These are phyloP conservation scores for Stephanocyclus meneghinianus DNA, from an alignment of 352 stramenopile genomes.

Conservation along the genomic window DNA sequence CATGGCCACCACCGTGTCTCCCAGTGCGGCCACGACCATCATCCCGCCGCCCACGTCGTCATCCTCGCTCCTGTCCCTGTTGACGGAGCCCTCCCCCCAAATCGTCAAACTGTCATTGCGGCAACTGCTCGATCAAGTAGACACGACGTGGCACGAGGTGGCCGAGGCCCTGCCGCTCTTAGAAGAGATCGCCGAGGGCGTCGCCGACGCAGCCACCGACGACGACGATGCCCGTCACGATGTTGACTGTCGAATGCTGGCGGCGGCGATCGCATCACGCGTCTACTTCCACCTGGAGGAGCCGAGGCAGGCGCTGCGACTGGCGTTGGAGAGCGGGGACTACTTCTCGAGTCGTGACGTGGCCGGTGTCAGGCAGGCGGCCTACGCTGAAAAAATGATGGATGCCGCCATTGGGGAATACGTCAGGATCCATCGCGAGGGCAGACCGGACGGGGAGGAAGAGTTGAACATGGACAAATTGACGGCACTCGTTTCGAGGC, in stretches of 20 bases:
- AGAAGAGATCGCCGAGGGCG: constrained; percentile 76
- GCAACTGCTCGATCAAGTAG: constrained; percentile 67
- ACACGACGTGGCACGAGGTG: constrained; percentile 79
- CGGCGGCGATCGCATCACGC: constrained; percentile 65
- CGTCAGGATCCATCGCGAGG: constrained; percentile 86
- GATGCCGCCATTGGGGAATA: constrained; percentile 97
- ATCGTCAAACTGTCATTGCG: constrained; percentile 60
- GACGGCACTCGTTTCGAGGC: constrained; percentile 92
- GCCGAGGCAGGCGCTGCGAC: constrained; percentile 86
- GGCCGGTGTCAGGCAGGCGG: constrained; percentile 60
- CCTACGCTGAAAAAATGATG: constrained; percentile 98
- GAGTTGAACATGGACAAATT: constrained; percentile 88
- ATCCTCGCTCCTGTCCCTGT: constrained; percentile 69
- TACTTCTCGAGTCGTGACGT: constrained; percentile 89
- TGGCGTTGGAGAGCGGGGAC: constrained; percentile 92
- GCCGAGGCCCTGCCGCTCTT: constrained; percentile 71
- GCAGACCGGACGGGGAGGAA: constrained; percentile 75
- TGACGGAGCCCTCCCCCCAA: constrained; percentile 62
- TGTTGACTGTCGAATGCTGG: constrained; percentile 49
- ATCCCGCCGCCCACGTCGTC: constrained; percentile 42
- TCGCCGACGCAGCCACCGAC: not conserved
- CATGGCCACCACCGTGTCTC: not conserved
- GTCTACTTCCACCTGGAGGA: constrained; percentile 99
- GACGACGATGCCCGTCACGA: constrained; percentile 42
- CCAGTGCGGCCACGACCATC: not conserved